These are phyloP conservation scores for Dictyostelium citrinum DNA, from an alignment of 78 protist genomes.

Conservation along the genomic window DNA sequence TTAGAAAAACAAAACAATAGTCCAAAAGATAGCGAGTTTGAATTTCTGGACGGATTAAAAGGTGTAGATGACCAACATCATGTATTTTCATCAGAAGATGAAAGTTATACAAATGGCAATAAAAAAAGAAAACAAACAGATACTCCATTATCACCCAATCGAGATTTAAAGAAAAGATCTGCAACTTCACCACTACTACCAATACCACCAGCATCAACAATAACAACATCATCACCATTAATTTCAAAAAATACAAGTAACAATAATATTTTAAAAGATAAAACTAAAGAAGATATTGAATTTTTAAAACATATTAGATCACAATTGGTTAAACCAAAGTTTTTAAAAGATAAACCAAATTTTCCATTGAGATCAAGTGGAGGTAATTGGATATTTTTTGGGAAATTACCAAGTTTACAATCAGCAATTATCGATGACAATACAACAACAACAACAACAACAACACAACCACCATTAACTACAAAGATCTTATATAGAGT, in stretches of 20 bases:
- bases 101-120: background rate
- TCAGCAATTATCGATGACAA: background rate
- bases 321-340: conserved; percentile 9
- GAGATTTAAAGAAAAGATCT: background rate
- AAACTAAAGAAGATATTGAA: background rate
- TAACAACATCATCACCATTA: background rate
- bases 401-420: background rate
- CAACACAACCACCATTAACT: background rate
- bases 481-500: background rate
- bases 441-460: no score
- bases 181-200: background rate
- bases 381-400: conserved; percentile 29
- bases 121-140: conserved; percentile 3
- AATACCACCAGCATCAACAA: background rate
- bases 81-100: conserved; percentile 21
- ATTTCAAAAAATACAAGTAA: background rate
- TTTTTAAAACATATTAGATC: background rate
- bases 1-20: background rate
- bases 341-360: background rate
- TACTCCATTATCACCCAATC: background rate
- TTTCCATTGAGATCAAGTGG: conserved; percentile 27
- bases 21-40: background rate
- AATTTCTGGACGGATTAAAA: background rate
- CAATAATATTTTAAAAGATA: background rate
- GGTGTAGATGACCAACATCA: background rate